Evolutionary conservation across 1,284 basidiomycete species (phyloP), one percentile per base, ranked within the genome.

Genomic region (Moniliella sp.): DNA sequence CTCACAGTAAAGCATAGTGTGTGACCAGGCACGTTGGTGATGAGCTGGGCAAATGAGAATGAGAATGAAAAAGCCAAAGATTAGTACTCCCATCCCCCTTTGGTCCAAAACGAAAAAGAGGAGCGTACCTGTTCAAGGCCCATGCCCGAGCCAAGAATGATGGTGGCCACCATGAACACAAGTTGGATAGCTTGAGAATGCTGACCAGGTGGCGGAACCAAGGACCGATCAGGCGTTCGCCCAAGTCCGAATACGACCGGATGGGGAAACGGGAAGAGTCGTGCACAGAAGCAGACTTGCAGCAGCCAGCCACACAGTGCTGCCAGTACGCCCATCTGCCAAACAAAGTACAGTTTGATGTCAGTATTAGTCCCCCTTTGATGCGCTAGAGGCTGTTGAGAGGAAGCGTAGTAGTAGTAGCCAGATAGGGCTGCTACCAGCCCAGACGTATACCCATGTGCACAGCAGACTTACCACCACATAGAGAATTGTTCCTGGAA

Each of bases 221-320:
- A 21, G 33, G 54, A 2, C 73, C 73, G 30, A 66, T 69, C 27
- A 74, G 63, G 19, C 73, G 66, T 25, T 71, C 65, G 8, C 64
- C 68, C 5, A 75, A 61, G 37, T 75, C 72, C 2, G 64, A 66
- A 45, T 73, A 76, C 1, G 68, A 69, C 40, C 62, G 67, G 21
- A 75, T 45, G 1, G 73, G 73, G 47, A 68, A 73, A 15, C 63
- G 62, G 3, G 67, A 58, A 2, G 70, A 72, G 49, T 75, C 74
- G 28, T 19, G 66, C 65, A 40, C 70, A 46, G 57, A 69, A 75
- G n/a, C n/a, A n/a, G 21, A 75, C 53, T 28, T 65, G 58, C 68
- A 69, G 72, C 7, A 75, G 64, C 7, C 72, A 58, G 15, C 71
- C 39, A 11, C 73, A 73, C 0, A 69, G 69, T 43, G 72, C 71